These are phyloP conservation scores for Alternaria brassicae DNA, from an alignment of 2,329 filamentous ascomycete species.

Conservation along the genomic window DNA sequence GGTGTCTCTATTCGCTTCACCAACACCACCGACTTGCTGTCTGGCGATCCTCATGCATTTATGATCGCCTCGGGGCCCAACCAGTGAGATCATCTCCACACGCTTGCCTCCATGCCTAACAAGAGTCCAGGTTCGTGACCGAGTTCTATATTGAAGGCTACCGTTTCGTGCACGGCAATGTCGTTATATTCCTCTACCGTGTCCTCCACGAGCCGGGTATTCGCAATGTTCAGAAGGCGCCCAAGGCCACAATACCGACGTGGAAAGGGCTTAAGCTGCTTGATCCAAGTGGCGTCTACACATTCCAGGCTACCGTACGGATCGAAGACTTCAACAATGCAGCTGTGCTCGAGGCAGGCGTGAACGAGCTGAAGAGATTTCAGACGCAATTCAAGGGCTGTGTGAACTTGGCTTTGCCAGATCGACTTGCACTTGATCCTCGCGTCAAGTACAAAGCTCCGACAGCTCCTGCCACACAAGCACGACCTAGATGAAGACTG, in stretches of 20 bases:
- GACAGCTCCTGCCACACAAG: conserved; percentile 19
- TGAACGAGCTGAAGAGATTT: conserved; percentile 62
- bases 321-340: conserved; percentile 64
- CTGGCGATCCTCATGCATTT: conserved; percentile 58
- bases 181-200: conserved; percentile 64
- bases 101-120: conserved; percentile 28
- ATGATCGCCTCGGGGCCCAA: conserved; percentile 62
- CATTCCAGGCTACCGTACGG: conserved; percentile 65
- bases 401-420: conserved; percentile 64
- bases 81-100: conserved; percentile 50
- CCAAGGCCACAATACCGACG: conserved; percentile 51
- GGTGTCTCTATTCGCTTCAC: conserved; percentile 62
- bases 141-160: conserved; percentile 66
- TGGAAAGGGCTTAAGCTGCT: conserved; percentile 58
- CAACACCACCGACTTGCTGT: conserved; percentile 56
- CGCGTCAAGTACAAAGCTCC: conserved; percentile 59
- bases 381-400: conserved; percentile 64
- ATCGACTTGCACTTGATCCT: conserved; percentile 66
- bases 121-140: conserved; percentile 58
- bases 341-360: conserved; percentile 61
- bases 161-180: conserved; percentile 65
- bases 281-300: conserved; percentile 64
- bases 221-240: conserved; percentile 40
- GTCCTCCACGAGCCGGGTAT: conserved; percentile 57
- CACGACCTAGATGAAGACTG: conserved; percentile 28